Conservation (phyloP, 352 stramenopile species). For the Phytopythium montanum region DNA sequence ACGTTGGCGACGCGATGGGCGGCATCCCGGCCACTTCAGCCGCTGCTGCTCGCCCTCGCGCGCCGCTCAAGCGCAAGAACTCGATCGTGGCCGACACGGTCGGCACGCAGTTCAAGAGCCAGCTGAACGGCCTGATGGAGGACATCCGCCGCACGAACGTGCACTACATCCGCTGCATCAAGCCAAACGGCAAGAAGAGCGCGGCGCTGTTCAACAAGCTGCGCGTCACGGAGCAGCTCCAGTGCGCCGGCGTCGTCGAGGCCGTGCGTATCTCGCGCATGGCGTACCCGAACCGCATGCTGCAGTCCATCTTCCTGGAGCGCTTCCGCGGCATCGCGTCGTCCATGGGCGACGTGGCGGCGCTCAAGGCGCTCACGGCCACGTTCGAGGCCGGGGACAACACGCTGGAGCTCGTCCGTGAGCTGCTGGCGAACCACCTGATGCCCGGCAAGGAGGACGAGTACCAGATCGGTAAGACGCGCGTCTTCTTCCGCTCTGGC, state of each 20-base stretch:
- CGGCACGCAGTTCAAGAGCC: conserved; percentile 91
- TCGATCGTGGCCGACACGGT: conserved; percentile 84
- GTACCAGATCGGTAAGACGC: conserved; percentile 90
- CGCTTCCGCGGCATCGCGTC: conserved; percentile 72
- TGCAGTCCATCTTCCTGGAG: conserved; percentile 86
- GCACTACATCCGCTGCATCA: conserved; percentile 99
- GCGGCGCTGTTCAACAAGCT: conserved; percentile 83
- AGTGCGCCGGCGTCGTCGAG: conserved; percentile 98
- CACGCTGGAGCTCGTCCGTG: conserved; percentile 35
- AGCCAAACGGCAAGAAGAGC: conserved; percentile 97
- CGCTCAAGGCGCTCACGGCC: conserved; percentile 30
- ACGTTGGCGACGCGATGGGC: conserved; percentile 41
- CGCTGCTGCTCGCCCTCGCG: conserved; percentile 21
- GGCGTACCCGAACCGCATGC: conserved; percentile 97
- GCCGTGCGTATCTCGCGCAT: conserved; percentile 97
- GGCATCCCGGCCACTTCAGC: conserved; percentile 26
- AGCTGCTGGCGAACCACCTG: conserved; percentile 57
- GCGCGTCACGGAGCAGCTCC: conserved; percentile 94
- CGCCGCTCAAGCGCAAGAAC: conserved; percentile 65
- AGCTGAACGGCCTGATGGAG: conserved; percentile 92
- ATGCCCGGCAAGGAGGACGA: conserved; percentile 55
- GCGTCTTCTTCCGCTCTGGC: conserved; percentile 92
- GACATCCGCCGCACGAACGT: conserved; percentile 95
- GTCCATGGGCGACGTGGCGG: conserved; percentile 16
- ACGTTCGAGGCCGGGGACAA: conserved; percentile 32